phyloP scores from a whole-genome alignment of 2,329 filamentous ascomycete species.

The Cladosporium sp. region DNA sequence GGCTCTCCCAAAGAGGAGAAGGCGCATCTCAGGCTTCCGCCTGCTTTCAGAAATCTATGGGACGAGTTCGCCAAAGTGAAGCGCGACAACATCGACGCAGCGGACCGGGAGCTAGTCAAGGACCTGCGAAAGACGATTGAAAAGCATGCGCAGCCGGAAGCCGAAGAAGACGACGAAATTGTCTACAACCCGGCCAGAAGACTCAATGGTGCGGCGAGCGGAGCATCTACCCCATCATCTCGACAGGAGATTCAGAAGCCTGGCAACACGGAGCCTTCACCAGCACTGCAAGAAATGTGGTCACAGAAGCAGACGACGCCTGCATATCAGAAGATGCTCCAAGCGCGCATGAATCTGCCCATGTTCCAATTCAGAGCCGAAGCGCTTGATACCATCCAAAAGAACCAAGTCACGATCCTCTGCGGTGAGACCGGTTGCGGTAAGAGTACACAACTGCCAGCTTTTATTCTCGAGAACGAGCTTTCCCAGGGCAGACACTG shows the following conservation, averaged over 20 bases:
- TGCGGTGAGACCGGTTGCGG: slow-evolving; percentile 97
- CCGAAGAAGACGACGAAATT: slow-evolving; percentile 53
- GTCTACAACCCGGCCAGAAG: slow-evolving; percentile 65
- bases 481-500: slow-evolving; percentile 74
- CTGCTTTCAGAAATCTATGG: slow-evolving; percentile 82
- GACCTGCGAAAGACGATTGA: slow-evolving; percentile 67
- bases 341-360: slow-evolving; percentile 73
- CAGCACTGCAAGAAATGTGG: slow-evolving; percentile 51
- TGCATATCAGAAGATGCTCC: slow-evolving; percentile 73
- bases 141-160: slow-evolving; percentile 48
- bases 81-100: slow-evolving; percentile 65
- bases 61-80: slow-evolving; percentile 68
- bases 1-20: slow-evolving; percentile 82
- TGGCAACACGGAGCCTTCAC: slow-evolving; percentile 23
- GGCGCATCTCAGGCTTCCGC: slow-evolving; percentile 70
- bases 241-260: slow-evolving; percentile 19
- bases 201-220: slow-evolving; percentile 27
- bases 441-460: slow-evolving; percentile 96
- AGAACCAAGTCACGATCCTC: slow-evolving; percentile 83
- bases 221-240: slow-evolving; percentile 28
- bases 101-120: slow-evolving; percentile 66
- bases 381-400: slow-evolving; percentile 71
- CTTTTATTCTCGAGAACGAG: slow-evolving; percentile 87
- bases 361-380: slow-evolving; percentile 82
- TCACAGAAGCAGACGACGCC: slow-evolving; percentile 45